These are phyloP conservation scores for Trichocomaceae sp. DNA, from an alignment of 2,329 filamentous ascomycete species.

Conservation along the genomic window DNA sequence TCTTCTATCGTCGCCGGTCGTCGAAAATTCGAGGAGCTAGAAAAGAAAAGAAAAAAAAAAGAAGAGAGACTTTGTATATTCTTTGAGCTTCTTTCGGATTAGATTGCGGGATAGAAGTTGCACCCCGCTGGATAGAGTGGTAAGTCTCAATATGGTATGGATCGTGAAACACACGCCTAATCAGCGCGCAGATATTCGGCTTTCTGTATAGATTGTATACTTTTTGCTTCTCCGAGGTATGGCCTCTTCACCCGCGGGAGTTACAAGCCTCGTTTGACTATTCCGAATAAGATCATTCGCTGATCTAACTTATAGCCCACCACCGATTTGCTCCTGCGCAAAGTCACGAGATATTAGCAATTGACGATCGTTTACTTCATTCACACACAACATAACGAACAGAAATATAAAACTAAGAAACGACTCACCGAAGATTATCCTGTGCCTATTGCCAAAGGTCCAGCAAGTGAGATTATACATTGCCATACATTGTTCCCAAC, in stretches of 20 bases:
- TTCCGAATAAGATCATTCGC: background rate
- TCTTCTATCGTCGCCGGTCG: slow-evolving; percentile 12
- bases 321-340: background rate
- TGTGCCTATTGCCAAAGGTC: background rate
- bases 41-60: background rate
- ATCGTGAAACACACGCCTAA: background rate
- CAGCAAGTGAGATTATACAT: background rate
- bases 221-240: background rate
- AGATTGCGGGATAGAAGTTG: slow-evolving; percentile 10
- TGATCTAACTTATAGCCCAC: background rate
- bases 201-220: slow-evolving; percentile 7
- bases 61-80: slow-evolving; percentile 9
- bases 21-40: slow-evolving; percentile 7
- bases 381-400: background rate
- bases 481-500: background rate
- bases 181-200: background rate
- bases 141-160: background rate
- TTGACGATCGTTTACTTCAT: background rate
- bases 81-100: slow-evolving; percentile 4
- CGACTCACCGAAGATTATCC: background rate
- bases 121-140: slow-evolving; percentile 7
- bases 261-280: background rate
- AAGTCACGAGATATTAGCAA: background rate
- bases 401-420: background rate
- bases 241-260: background rate